Evolutionary conservation across 140 eudicot genomes (phyloP).

Genomic region (Stevia rebaudiana): DNA sequence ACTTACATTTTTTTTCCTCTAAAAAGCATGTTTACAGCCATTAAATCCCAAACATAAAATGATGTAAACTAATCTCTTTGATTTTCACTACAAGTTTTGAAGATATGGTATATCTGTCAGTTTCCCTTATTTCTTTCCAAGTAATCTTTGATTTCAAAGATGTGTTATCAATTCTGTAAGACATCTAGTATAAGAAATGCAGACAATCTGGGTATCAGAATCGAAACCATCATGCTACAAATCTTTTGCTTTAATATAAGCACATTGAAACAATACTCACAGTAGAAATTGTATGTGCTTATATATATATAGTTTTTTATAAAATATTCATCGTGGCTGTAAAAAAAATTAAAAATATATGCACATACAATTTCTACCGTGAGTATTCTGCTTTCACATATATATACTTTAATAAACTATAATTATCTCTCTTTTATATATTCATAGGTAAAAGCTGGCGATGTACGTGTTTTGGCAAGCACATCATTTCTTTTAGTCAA

Average conservation of each 20-base stretch:
- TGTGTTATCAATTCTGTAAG: background rate
- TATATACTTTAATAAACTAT: slow-evolving; percentile 2
- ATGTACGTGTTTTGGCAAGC: slow-evolving; percentile 79
- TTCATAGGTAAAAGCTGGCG: slow-evolving; percentile 87
- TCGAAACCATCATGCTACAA: background rate
- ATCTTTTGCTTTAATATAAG: background rate
- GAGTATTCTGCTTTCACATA: background rate
- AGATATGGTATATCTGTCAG: background rate
- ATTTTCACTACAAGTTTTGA: background rate
- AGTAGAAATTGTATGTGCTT: too few species aligned
- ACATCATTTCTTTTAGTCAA: slow-evolving; percentile 75
- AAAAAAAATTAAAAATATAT: too few species aligned
- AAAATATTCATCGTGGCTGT: too few species aligned
- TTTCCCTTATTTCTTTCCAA: background rate
- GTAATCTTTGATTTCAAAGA: background rate
- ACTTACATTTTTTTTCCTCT: background rate
- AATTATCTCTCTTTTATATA: background rate
- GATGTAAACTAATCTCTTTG: background rate
- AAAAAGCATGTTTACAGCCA: background rate
- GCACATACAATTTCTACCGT: background rate
- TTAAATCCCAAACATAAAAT: background rate
- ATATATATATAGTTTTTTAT: too few species aligned
- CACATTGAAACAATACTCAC: too few species aligned
- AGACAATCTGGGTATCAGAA: background rate
- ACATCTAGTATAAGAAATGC: background rate